Conservation (phyloP, 495 filamentous ascomycete genomes). For the Aspergillus sparsus region DNA sequence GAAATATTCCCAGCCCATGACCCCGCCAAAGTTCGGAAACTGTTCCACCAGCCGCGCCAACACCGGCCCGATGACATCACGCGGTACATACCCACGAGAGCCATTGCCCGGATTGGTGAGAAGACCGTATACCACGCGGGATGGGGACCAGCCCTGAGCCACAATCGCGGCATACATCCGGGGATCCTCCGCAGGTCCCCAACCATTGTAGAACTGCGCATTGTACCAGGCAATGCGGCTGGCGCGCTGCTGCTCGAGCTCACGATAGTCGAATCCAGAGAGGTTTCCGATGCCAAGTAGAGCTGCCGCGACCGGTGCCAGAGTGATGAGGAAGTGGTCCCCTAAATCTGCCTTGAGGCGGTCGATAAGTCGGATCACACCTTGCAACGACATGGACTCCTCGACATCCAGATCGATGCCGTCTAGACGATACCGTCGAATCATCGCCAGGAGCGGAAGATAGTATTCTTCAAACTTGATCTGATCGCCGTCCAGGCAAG, state of each 20-base stretch:
- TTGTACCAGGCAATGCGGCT: slow-evolving; percentile 77
- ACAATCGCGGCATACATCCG: slow-evolving; percentile 66
- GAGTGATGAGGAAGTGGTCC: slow-evolving; percentile 67
- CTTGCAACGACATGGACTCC: slow-evolving; percentile 68
- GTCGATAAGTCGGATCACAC: slow-evolving; percentile 71
- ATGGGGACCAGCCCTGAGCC: slow-evolving; percentile 60
- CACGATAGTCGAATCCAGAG: slow-evolving; percentile 72
- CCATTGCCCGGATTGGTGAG: slow-evolving; percentile 72
- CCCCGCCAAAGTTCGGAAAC: slow-evolving; percentile 70
- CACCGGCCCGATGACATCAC: slow-evolving; percentile 45
- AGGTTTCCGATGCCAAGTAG: slow-evolving; percentile 61
- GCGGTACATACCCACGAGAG: slow-evolving; percentile 55
- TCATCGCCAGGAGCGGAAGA: slow-evolving; percentile 57
- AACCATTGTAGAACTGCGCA: slow-evolving; percentile 82
- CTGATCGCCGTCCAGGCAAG: slow-evolving; percentile 59
- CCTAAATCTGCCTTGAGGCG: slow-evolving; percentile 73
- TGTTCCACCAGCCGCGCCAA: slow-evolving; percentile 48
- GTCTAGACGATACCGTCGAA: slow-evolving; percentile 59
- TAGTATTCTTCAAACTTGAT: slow-evolving; percentile 68
- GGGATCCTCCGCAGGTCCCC: slow-evolving; percentile 62
- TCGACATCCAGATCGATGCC: slow-evolving; percentile 86
- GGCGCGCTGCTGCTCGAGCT: slow-evolving; percentile 64
- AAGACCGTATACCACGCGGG: slow-evolving; percentile 70
- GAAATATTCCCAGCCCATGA: slow-evolving; percentile 90
- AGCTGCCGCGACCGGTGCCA: slow-evolving; percentile 77